These are phyloP conservation scores for Entonaema liquescens DNA, from an alignment of 495 filamentous ascomycete genomes.

Conservation along the genomic window DNA sequence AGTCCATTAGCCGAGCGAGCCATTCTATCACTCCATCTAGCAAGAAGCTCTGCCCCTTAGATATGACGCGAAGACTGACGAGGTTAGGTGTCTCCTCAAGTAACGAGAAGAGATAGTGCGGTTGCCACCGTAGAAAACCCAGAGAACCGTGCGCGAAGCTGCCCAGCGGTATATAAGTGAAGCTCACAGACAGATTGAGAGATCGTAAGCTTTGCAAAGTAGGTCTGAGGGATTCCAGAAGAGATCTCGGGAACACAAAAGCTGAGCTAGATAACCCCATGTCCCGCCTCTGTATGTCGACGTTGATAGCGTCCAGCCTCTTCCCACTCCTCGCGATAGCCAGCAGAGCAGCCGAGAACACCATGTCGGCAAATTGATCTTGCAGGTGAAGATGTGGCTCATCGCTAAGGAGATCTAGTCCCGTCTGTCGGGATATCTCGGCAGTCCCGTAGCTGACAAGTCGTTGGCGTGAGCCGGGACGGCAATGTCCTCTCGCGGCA, in stretches of 20 bases:
- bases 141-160: slow-evolving; percentile 25
- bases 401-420: slow-evolving; percentile 24
- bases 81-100: slow-evolving; percentile 40
- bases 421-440: slow-evolving; percentile 24
- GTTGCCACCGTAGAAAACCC: slow-evolving; percentile 37
- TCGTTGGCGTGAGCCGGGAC: slow-evolving; percentile 13
- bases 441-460: slow-evolving; percentile 36
- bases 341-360: slow-evolving; percentile 32
- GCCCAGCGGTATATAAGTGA: slow-evolving; percentile 34
- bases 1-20: slow-evolving; percentile 27
- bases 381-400: slow-evolving; percentile 22
- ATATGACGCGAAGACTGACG: slow-evolving; percentile 24
- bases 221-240: slow-evolving; percentile 14
- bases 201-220: slow-evolving; percentile 19
- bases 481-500: slow-evolving; percentile 8
- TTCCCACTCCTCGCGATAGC: slow-evolving; percentile 31
- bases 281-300: slow-evolving; percentile 24
- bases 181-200: slow-evolving; percentile 38
- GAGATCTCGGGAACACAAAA: slow-evolving; percentile 30
- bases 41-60: slow-evolving; percentile 24
- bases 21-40: slow-evolving; percentile 35
- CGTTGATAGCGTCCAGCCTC: slow-evolving; percentile 21
- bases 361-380: slow-evolving; percentile 38
- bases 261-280: slow-evolving; percentile 42
- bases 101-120: slow-evolving; percentile 36